These are phyloP conservation scores for Capsicum baccatum DNA, from an alignment of 257 asterid genomes.

Conservation along the genomic window DNA sequence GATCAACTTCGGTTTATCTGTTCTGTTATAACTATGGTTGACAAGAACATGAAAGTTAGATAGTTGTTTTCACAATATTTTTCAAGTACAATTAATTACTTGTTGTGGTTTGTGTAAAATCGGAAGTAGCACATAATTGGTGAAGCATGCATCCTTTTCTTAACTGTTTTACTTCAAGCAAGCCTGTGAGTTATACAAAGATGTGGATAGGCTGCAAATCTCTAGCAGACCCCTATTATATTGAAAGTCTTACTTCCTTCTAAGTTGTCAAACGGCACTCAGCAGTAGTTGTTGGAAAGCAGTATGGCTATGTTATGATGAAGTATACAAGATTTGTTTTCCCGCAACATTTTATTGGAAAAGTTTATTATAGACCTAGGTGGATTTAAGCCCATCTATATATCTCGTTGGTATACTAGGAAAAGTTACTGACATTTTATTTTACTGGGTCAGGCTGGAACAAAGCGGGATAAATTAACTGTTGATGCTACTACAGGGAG, in stretches of 20 bases:
- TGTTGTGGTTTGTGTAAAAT: not conserved
- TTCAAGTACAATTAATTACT: not conserved
- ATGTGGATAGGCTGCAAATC: not conserved
- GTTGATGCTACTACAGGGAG: conserved; percentile 70
- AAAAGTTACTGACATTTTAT: conserved; percentile 13
- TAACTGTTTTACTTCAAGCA: not conserved
- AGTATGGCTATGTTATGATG: not conserved
- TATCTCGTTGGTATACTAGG: not conserved
- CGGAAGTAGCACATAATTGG: not conserved
- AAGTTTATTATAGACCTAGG: not conserved
- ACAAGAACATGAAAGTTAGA: not conserved
- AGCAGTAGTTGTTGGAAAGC: not conserved
- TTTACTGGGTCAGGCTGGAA: conserved; percentile 60
- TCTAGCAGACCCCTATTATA: not conserved
- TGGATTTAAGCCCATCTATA: not conserved
- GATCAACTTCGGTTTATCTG: not conserved
- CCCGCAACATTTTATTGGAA: not conserved
- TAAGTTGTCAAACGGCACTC: not conserved
- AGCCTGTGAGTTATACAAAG: not conserved
- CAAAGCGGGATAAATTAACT: conserved; percentile 71
- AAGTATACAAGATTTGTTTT: not conserved
- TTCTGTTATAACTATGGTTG: not conserved
- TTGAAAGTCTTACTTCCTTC: not conserved
- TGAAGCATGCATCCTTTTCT: not conserved
- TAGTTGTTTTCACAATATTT: not conserved